Percentiles rank a stretch among this genome's conserved stretches.
phyloP scores from a whole-genome alignment of 2,329 filamentous ascomycete genomes.

The Hypocreales sp. region DNA sequence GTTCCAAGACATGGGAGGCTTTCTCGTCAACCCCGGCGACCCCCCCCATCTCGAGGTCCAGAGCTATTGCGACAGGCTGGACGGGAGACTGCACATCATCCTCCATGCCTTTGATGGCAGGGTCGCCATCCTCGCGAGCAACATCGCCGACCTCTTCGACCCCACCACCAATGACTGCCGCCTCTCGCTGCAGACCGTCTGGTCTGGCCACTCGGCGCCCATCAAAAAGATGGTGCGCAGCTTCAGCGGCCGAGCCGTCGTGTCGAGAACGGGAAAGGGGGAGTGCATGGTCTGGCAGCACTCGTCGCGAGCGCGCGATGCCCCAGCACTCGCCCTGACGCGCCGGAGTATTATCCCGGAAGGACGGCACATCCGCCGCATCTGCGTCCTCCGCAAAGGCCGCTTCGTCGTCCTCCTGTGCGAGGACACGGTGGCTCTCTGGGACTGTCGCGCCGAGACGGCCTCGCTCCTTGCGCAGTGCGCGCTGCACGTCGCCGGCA shows the following conservation, averaged over 20 bases:
- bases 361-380: conserved; percentile 60
- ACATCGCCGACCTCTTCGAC: conserved; percentile 68
- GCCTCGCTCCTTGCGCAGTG: conserved; percentile 37
- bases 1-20: conserved; percentile 28
- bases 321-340: conserved; percentile 33
- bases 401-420: conserved; percentile 71
- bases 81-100: conserved; percentile 55
- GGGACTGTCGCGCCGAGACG: conserved; percentile 53
- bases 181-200: conserved; percentile 47
- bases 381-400: conserved; percentile 62
- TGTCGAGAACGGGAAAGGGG: conserved; percentile 65
- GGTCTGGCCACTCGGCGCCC: conserved; percentile 71
- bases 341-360: conserved; percentile 55
- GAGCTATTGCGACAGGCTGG: conserved; percentile 52
- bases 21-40: conserved; percentile 9
- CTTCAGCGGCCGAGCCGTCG: conserved; percentile 61
- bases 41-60: conserved; percentile 48
- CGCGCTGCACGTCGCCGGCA: conserved; percentile 46
- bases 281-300: conserved; percentile 79
- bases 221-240: conserved; percentile 81
- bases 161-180: conserved; percentile 45
- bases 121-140: conserved; percentile 67
- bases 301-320: conserved; percentile 7
- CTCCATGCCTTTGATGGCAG: conserved; percentile 75
- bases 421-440: conserved; percentile 54